Base-by-base conservation (phyloP, 176 grass and related monocot species). In the Carex parvula region DNA sequence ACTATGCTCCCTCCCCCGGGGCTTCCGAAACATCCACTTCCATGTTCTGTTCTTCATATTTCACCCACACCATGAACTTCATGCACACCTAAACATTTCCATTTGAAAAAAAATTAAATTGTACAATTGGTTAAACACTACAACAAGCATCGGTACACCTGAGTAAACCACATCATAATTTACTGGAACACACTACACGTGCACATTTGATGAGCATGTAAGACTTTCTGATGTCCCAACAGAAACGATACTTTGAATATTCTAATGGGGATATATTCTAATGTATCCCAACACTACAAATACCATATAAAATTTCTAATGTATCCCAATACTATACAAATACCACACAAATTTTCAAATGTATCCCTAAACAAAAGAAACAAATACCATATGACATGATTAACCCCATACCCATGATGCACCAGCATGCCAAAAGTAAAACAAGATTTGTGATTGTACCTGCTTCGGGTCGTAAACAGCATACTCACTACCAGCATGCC, bases 11-110 rank as follows among this genome's bases (percentile, higher is more conserved):
- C 60, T 84, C 90, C 86, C 66, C 62, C 90, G 86, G 26, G 59
- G 85, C 22, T 70, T 64, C 53, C 16, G 62, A 62, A 54, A 53
- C 54, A 85, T 83, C 89, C 84, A 90, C 15, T 60, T 93, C 95
- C 89, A 91, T 81, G 79, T 87, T 90, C 89, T 90, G 84, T 84
- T 94, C 92, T 79, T 98, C 88, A 68, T 95, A 93, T 89, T 83
- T 94, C 74, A 98, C 91, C 0, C 79, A 89, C 3, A 95, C 92
- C 62, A 95, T 77, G 80, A 98, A 98, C 64, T 86, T 88, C 35
- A 94, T 91, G 84, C 91, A 90, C 68, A 90, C 92, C 95, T 94
- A 57, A 60, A 81, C 8, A 56, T 29, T 37, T 35, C 2, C 17
- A 37, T 75, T 75, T 75, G 9, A 2, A 29, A 66, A n/a, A 53